These are phyloP conservation scores for Panus rudis DNA, from an alignment of 768 basidiomycete genomes.

Conservation along the genomic window DNA sequence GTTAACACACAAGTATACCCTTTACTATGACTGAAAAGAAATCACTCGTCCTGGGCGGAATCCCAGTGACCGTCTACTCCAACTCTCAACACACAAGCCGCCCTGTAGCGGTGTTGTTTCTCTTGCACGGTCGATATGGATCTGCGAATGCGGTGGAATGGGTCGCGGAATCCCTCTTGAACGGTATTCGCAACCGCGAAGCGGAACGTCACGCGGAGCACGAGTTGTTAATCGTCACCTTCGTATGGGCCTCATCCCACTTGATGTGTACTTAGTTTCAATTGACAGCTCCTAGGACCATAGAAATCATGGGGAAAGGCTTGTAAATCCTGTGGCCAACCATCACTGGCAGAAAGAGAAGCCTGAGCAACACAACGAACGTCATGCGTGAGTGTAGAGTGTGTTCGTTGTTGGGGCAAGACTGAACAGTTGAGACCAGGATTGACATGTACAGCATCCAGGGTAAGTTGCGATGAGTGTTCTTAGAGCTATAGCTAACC, in stretches of 20 bases:
- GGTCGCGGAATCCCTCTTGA: slow-evolving; percentile 29
- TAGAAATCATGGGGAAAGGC: slow-evolving; percentile 42
- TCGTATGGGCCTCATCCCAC: slow-evolving; percentile 26
- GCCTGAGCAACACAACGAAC: too few species aligned
- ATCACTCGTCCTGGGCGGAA: slow-evolving; percentile 21
- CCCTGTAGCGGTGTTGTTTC: slow-evolving; percentile 31
- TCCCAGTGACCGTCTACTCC: slow-evolving; percentile 22
- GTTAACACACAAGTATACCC: too few species aligned
- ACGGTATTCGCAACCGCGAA: slow-evolving; percentile 16
- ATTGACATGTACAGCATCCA: slow-evolving; percentile 45
- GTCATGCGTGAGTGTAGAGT: slow-evolving; percentile 31
- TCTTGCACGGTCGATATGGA: slow-evolving; percentile 41
- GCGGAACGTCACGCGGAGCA: slow-evolving; percentile 15
- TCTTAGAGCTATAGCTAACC: not conserved
- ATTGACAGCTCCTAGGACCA: slow-evolving; percentile 33
- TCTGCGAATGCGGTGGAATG: slow-evolving; percentile 25
- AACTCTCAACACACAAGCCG: slow-evolving; percentile 10
- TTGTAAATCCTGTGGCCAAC: slow-evolving; percentile 32
- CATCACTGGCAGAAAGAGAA: slow-evolving; percentile 29
- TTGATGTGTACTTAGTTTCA: not conserved
- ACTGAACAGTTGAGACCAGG: slow-evolving; percentile 8
- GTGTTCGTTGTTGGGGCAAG: not conserved
- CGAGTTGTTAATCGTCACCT: slow-evolving; percentile 41
- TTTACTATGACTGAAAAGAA: too few species aligned
- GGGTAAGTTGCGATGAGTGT: slow-evolving; percentile 22